A percentile compares a stretch with the other conserved stretches of the same genome.
phyloP scores from a whole-genome alignment of 2,329 filamentous ascomycete genomes.

The Xylariaceae sp. region DNA sequence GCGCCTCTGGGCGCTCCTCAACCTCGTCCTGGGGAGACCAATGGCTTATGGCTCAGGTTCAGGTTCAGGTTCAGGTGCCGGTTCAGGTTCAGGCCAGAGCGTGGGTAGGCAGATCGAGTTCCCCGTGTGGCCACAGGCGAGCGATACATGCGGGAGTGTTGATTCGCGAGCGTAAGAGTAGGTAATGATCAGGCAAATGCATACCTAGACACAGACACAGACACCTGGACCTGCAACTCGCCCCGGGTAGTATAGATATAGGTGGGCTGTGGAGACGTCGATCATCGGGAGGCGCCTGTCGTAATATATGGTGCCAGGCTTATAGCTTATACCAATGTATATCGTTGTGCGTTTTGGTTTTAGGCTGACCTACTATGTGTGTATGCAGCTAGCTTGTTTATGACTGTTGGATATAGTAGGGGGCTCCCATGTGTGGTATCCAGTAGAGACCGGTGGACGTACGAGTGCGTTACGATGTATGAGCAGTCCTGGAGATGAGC shows the following conservation, averaged over 20 bases:
- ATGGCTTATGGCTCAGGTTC: slow-evolving; percentile 4
- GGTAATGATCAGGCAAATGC: slow-evolving; percentile 6
- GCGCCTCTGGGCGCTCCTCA: slow-evolving; percentile 3
- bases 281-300: slow-evolving; percentile 34
- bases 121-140: slow-evolving; percentile 2
- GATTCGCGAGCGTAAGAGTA: slow-evolving; percentile 26
- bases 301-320: slow-evolving; percentile 28
- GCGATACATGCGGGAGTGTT: slow-evolving; percentile 15
- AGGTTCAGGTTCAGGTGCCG: no score
- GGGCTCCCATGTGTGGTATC: background rate
- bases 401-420: slow-evolving; percentile 10
- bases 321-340: slow-evolving; percentile 20
- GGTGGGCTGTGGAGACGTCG: slow-evolving; percentile 32
- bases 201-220: slow-evolving; percentile 2
- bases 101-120: slow-evolving; percentile 3
- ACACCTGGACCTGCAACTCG: slow-evolving; percentile 9
- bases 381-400: slow-evolving; percentile 14
- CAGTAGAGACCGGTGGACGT: background rate
- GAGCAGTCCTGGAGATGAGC: slow-evolving; percentile 4
- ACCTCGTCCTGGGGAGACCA: background rate
- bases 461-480: no score
- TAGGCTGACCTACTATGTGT: slow-evolving; percentile 16
- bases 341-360: slow-evolving; percentile 21
- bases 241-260: slow-evolving; percentile 15
- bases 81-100: background rate